Percentiles rank a stretch among this genome's conserved stretches.
Conservation (phyloP, 192 early-diverging fungal genomes). For the Allomyces macrogynus region DNA sequence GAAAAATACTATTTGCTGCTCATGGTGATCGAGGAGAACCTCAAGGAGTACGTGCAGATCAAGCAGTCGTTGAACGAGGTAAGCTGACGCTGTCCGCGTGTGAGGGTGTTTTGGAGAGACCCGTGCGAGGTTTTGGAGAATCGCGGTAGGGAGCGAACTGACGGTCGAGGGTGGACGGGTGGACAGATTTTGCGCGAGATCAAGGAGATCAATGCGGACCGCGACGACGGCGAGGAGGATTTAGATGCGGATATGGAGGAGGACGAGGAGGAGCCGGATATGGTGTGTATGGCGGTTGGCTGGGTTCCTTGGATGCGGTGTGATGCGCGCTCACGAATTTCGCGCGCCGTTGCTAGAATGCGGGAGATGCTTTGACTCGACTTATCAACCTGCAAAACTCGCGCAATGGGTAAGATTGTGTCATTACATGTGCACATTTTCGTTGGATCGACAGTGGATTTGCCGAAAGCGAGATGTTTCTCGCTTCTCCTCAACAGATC, state of each 20-base stretch:
- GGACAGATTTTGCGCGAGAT: background rate
- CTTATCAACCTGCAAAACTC: background rate
- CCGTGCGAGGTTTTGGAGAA: too few species aligned
- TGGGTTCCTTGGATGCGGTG: too few species aligned
- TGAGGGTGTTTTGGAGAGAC: too few species aligned
- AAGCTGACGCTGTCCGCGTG: too few species aligned
- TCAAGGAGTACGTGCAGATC: slow-evolving; percentile 14
- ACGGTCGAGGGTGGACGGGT: background rate
- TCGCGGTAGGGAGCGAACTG: too few species aligned
- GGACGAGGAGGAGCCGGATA: background rate
- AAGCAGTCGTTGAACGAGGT: slow-evolving; percentile 15
- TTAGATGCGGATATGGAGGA: background rate
- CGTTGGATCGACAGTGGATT: too few species aligned
- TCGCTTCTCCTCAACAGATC: too few species aligned
- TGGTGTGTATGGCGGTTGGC: too few species aligned
- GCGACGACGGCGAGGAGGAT: slow-evolving; percentile 1
- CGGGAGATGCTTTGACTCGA: background rate
- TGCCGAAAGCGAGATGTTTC: too few species aligned
- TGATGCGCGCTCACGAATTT: too few species aligned
- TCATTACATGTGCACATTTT: too few species aligned
- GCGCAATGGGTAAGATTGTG: too few species aligned
- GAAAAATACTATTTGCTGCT: slow-evolving; percentile 21
- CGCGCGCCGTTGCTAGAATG: background rate
- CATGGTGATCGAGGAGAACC: slow-evolving; percentile 19
- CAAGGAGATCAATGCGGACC: background rate